Evolutionary conservation across 108 stramenopile genomes (phyloP).

Genomic region (Skeletonema menzelii): DNA sequence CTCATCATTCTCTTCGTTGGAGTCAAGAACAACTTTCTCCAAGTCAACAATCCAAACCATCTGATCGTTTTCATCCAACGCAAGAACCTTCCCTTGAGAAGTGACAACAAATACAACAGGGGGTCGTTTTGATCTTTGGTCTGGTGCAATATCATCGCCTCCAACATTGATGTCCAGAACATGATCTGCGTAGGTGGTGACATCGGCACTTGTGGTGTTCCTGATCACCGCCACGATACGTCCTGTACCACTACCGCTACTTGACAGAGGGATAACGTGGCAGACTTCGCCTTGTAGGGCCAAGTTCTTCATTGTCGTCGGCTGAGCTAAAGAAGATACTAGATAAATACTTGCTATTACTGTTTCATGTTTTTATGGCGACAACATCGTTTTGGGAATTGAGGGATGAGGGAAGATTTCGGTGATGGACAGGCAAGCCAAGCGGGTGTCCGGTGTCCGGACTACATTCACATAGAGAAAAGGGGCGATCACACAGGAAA

Average conservation of each 20-base stretch:
- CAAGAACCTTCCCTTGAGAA: conserved; percentile 28
- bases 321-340: too few relatives aligned
- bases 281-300: conserved; percentile 25
- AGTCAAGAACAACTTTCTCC: conserved; percentile 39
- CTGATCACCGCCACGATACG: conserved; percentile 20
- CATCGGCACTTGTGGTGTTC: conserved; percentile 10
- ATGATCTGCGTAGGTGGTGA: conserved; percentile 10
- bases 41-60: conserved; percentile 42
- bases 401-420: too few relatives aligned
- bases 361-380: too few relatives aligned
- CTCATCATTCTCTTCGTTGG: conserved; percentile 26
- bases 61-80: conserved; percentile 26
- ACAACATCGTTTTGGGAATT: too few relatives aligned
- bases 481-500: too few relatives aligned
- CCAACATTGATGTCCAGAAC: conserved; percentile 5
- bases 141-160: not conserved
- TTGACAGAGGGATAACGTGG: conserved; percentile 13
- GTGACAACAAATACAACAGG: conserved; percentile 39
- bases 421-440: too few relatives aligned
- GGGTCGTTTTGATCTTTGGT: conserved; percentile 14
- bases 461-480: too few relatives aligned
- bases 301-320: conserved; percentile 21
- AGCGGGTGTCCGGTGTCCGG: too few relatives aligned
- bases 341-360: too few relatives aligned
- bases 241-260: not conserved